phyloP scores from a whole-genome alignment of 108 stramenopile genomes.

The Bacterosira constricta region DNA sequence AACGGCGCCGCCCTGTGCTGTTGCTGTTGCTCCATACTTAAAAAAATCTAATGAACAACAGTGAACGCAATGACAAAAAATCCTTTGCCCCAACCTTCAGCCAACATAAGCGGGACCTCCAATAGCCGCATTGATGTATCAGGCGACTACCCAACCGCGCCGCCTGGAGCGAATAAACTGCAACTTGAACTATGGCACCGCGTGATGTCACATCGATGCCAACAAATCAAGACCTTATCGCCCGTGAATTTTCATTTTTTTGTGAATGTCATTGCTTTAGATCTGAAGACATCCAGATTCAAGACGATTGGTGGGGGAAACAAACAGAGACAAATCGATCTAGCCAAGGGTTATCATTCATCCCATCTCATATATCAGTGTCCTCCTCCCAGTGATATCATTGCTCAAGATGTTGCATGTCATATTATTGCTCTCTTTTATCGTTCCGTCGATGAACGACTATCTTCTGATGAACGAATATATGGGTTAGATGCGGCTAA shows the following conservation, averaged over 20 bases:
- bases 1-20: too few relatives aligned
- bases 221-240: neutral
- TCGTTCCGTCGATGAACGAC: neutral
- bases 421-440: neutral
- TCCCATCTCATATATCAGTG: neutral
- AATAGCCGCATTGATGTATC: too few relatives aligned
- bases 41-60: too few relatives aligned
- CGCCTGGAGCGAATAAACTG: neutral
- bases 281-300: constrained; percentile 1
- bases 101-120: too few relatives aligned
- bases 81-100: too few relatives aligned
- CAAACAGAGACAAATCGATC: neutral
- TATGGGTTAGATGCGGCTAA: neutral
- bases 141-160: too few relatives aligned
- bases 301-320: neutral
- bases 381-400: neutral
- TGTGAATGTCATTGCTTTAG: neutral
- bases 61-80: too few relatives aligned
- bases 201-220: neutral
- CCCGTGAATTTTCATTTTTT: neutral
- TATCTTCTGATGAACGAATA: neutral
- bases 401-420: neutral
- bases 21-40: too few relatives aligned
- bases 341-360: neutral
- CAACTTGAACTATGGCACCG: neutral